These are phyloP conservation scores for Saccharomyces jurei DNA, from an alignment of 805 yeast genomes.

Conservation along the genomic window DNA sequence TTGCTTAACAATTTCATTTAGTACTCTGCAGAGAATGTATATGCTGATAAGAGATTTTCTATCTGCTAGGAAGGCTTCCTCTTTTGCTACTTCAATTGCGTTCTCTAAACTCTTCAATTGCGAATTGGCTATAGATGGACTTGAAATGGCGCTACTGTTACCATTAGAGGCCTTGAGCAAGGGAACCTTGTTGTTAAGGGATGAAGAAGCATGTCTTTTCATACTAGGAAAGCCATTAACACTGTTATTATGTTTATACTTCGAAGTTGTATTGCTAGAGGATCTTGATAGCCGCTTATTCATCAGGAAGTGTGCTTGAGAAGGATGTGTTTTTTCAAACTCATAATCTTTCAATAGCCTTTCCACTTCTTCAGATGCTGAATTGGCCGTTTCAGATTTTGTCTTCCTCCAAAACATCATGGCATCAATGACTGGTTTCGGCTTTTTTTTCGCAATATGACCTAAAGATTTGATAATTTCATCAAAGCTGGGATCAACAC, in stretches of 20 bases:
- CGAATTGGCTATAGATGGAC: neutral
- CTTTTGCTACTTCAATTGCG: constrained; percentile 40
- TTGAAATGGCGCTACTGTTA: neutral
- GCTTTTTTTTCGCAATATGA: constrained; percentile 79
- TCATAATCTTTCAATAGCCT: constrained; percentile 34
- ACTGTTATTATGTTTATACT: neutral
- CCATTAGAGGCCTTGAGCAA: neutral
- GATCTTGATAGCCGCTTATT: neutral
- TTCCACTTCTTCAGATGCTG: constrained; percentile 48
- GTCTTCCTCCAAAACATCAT: constrained; percentile 98
- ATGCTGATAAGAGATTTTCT: constrained; percentile 80
- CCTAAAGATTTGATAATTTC: constrained; percentile 80
- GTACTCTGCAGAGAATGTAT: constrained; percentile 80
- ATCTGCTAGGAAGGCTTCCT: constrained; percentile 75
- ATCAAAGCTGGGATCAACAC: constrained; percentile 81
- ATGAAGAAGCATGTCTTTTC: neutral
- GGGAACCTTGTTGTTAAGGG: neutral
- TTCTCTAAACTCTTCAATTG: constrained; percentile 36
- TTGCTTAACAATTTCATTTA: constrained; percentile 87
- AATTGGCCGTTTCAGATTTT: constrained; percentile 76
- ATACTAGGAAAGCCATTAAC: neutral
- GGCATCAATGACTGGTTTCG: constrained; percentile 93
- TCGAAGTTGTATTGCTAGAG: neutral
- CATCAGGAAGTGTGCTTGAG: neutral
- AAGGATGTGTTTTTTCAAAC: constrained; percentile 10